Evolutionary conservation across 1,284 basidiomycete genomes (phyloP), one percentile per base, ranked within the genome.

Genomic region (Golubevia sp.): DNA sequence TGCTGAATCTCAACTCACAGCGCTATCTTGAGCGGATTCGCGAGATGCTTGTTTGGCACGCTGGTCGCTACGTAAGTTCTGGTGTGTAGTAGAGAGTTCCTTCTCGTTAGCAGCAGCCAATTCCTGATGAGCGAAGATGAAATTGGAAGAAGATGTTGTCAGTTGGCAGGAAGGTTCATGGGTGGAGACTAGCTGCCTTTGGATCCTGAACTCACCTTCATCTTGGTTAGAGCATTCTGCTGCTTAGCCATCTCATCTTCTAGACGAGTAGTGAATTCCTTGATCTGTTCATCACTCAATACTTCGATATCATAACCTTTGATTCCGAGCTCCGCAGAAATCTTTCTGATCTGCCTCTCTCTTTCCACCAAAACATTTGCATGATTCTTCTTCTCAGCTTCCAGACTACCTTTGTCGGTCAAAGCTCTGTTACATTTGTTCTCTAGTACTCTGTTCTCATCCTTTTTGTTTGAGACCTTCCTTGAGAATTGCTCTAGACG

Each of bases 281-380:
- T 88, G 70, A 92, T 90, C 62, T 90, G 84, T 11, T 84, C 84
- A 88, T 92, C 71, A n/a, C 49, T 66, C 20, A 91, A 88, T 24
- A 90, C 87, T 60, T 94, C 91, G 54, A 90, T 89, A 59, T 91
- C 88, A 13, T 90, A 87, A 69, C 92, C 89, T 84, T 93, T 95
- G 2, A 87, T 85, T 2, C 88, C 87, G 69, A 94, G 90, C 1
- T 85, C 84, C 2, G 87, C 85, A 56, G 87, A 89, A 61, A 91
- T 85, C 0, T 91, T 89, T 26, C 88, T 85, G 57, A 94, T 88
- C n/a, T 90, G 88, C 1, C 85, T 84, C 63, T 89, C 67, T n/a
- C 73, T 66, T 49, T 63, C 61, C 23, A 62, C 63, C 30, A 75
- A 67, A 0, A 72, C 72, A 26, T 66, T 61, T 2, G 70, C 52